These are phyloP conservation scores for Trichothecium sympodiale DNA, from an alignment of 2,329 filamentous ascomycete genomes.

Conservation along the genomic window DNA sequence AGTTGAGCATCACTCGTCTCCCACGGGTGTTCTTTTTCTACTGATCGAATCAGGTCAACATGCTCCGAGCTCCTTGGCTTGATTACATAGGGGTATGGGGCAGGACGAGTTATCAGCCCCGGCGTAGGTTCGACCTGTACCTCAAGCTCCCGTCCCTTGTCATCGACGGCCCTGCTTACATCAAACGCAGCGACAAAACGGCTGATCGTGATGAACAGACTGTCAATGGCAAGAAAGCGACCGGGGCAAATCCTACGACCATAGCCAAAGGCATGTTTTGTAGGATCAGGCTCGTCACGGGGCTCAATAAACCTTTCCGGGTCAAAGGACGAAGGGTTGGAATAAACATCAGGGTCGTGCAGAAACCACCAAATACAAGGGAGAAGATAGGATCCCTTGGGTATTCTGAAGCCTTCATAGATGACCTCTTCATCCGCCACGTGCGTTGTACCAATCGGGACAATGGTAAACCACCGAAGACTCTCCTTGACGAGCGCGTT, in stretches of 20 bases:
- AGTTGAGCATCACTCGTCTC: not conserved
- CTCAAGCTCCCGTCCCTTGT: constrained; percentile 24
- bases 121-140: constrained; percentile 2
- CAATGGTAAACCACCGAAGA: constrained; percentile 18
- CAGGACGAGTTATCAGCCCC: constrained; percentile 3
- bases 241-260: constrained; percentile 25
- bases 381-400: constrained; percentile 15
- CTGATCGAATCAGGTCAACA: constrained; percentile 45
- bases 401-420: constrained; percentile 14
- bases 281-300: constrained; percentile 17
- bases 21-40: constrained; percentile 14
- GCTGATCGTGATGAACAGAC: constrained; percentile 21
- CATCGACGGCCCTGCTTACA: constrained; percentile 15
- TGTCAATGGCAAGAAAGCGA: constrained; percentile 16
- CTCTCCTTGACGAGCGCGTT: constrained; percentile 19
- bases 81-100: constrained; percentile 2
- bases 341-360: constrained; percentile 59
- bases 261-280: constrained; percentile 18
- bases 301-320: constrained; percentile 19
- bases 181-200: constrained; percentile 35
- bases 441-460: constrained; percentile 25
- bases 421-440: constrained; percentile 19
- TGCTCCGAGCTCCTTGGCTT: constrained; percentile 18
- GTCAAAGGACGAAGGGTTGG: constrained; percentile 21
- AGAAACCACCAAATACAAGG: constrained; percentile 23